Percentiles rank a stretch among this genome's conserved stretches.
These are phyloP conservation scores for Neohortaea acidophila DNA, from an alignment of 495 filamentous ascomycete species.

Conservation along the genomic window DNA sequence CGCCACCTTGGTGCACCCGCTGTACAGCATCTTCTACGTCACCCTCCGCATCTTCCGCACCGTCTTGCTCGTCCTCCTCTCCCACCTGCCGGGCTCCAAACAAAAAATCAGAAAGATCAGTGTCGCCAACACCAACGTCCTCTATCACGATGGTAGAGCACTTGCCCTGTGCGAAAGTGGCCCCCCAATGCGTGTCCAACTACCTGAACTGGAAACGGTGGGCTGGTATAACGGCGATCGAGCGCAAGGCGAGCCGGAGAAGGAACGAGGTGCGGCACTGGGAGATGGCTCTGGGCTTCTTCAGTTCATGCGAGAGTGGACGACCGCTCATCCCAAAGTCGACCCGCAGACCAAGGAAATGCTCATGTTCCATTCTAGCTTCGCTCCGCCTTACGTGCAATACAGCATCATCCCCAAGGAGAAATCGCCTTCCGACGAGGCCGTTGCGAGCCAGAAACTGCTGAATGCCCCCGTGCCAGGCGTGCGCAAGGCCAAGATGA, in stretches of 20 bases:
- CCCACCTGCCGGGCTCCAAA: conserved; percentile 37
- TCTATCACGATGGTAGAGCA: conserved; percentile 50
- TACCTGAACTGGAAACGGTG: conserved; percentile 45
- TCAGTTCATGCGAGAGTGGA: conserved; percentile 49
- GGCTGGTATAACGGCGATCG: conserved; percentile 48
- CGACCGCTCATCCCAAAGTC: conserved; percentile 50
- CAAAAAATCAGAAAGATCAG: conserved; percentile 44
- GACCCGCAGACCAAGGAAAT: conserved; percentile 45
- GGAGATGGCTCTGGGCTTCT: conserved; percentile 39
- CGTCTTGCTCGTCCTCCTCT: conserved; percentile 37
- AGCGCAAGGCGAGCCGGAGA: conserved; percentile 33
- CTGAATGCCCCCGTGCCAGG: conserved; percentile 40
- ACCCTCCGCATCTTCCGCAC: conserved; percentile 35
- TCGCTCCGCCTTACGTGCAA: conserved; percentile 45
- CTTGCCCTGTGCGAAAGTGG: conserved; percentile 53
- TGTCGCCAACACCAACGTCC: conserved; percentile 46
- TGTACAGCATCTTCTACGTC: conserved; percentile 30
- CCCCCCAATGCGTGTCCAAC: conserved; percentile 44
- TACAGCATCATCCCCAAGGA: conserved; percentile 41
- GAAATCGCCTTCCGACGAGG: neutral
- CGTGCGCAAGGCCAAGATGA: conserved; percentile 46
- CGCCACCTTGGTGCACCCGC: conserved; percentile 40
- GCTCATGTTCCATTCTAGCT: conserved; percentile 46
- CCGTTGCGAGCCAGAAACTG: conserved; percentile 13
- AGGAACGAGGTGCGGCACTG: conserved; percentile 12